A percentile compares a stretch with the other conserved stretches of the same genome.
Evolutionary conservation across 352 stramenopile genomes (phyloP).

Genomic region (Globisporangium alternatum): DNA sequence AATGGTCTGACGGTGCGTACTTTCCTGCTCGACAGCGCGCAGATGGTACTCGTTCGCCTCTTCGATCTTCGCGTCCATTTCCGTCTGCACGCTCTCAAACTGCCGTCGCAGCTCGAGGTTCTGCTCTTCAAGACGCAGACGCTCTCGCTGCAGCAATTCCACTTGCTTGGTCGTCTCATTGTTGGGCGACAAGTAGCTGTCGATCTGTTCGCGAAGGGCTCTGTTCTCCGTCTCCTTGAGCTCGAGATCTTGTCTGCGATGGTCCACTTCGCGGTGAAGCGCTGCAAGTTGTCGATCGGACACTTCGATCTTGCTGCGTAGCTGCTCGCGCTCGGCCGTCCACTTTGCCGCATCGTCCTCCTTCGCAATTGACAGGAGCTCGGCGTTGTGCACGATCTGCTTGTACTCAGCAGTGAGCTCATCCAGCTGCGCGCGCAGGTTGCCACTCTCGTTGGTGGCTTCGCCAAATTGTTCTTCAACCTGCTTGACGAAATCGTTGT

Average conservation of each 20-base stretch:
- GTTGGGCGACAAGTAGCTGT: constrained; percentile 49
- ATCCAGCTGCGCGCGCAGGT: constrained; percentile 50
- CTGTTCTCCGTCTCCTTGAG: constrained; percentile 45
- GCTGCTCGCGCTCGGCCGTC: constrained; percentile 43
- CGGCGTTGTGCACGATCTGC: constrained; percentile 30
- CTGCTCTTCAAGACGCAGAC: constrained; percentile 58
- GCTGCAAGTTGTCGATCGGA: constrained; percentile 38
- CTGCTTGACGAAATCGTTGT: constrained; percentile 51
- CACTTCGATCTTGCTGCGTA: constrained; percentile 36
- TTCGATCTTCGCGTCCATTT: constrained; percentile 43
- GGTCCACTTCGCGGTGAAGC: constrained; percentile 52
- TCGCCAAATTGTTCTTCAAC: constrained; percentile 50
- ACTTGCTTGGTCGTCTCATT: constrained; percentile 53
- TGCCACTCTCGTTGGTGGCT: constrained; percentile 47
- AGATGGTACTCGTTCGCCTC: constrained; percentile 44
- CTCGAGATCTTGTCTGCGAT: constrained; percentile 49
- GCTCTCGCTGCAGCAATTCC: constrained; percentile 50
- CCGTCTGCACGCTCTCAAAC: constrained; percentile 35
- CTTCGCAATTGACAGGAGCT: constrained; percentile 24
- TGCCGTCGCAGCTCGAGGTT: constrained; percentile 46
- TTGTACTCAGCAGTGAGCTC: constrained; percentile 44
- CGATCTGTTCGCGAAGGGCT: constrained; percentile 48
- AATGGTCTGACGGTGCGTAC: constrained; percentile 43
- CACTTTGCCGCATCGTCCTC: constrained; percentile 49
- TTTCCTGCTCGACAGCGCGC: constrained; percentile 44